Base-by-base conservation (phyloP, 2,329 filamentous ascomycete genomes). In the Stachybotrys elegans region DNA sequence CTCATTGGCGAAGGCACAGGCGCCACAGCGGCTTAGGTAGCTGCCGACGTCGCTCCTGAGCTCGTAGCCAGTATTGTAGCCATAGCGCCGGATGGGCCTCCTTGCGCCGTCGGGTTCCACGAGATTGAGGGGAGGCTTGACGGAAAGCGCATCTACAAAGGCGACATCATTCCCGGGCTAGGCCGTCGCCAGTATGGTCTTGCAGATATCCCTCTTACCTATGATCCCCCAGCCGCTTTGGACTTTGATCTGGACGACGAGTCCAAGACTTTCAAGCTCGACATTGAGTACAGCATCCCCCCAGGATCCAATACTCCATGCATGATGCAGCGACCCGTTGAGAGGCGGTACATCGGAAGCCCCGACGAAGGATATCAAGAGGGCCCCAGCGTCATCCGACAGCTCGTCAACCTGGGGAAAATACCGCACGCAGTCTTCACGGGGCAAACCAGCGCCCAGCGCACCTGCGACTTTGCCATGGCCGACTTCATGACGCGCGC, bases 391-490 rank as follows among this genome's bases (percentile, higher is more conserved):
- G 20, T 38, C 44, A 4, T 54, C 7, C 68, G 69, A 17, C 59
- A 69, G 50, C 60, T 84, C 13, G 55, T 58, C 6, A 73, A 80
- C 23, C 57, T 84, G 7, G 53, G 57, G 3, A 62, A 64, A 14
- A 63, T 79, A 6, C 71, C 69, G 0, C 69, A 75, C 5, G 57
- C 76, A 2, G 48, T 81, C 14, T 52, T 79, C 21, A 80, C 76
- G 0, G 63, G 64, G 0, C 72, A 80, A 44, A 71, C 78, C 4
- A 75, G 73, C 42, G 70, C 67, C n/a, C 79, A 82, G 56, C 61
- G 64, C 3, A 57, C 62, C 9, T 82, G 74, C 47, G 79, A 83
- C 50, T 72, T 75, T 57, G 78, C 75, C 27, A 78, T 72, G 0
- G 69, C 73, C 2, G 48, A 57, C 12, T 82, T 73, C 53, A 54